A percentile compares a stretch with the other conserved stretches of the same genome.
Evolutionary conservation across 192 early-diverging fungal species (phyloP).

Genomic region (Rhizoclosmatium sp.): DNA sequence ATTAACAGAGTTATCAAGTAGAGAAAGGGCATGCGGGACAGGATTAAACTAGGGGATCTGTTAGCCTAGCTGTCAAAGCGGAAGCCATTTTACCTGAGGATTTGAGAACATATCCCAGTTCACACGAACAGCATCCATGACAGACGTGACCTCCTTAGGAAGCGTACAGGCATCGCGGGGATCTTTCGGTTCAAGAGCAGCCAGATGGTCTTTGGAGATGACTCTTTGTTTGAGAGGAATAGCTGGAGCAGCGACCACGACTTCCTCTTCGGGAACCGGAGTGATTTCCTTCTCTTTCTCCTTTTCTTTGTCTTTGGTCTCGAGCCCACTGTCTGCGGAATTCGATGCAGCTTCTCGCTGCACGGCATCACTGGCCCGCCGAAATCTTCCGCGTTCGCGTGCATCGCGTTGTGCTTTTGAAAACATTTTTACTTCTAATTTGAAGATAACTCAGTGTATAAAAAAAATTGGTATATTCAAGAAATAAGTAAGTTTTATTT

Average conservation of each 20-base stretch:
- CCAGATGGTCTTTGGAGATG: background rate
- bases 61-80: too few species aligned
- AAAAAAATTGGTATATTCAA: too few species aligned
- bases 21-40: conserved; percentile 58
- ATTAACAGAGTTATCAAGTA: conserved; percentile 61
- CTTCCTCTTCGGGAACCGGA: background rate
- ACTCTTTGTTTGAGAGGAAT: too few species aligned
- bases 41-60: conserved; percentile 60
- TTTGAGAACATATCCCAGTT: conserved; percentile 65
- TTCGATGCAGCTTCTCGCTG: background rate
- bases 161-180: conserved; percentile 28
- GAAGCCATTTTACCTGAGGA: conserved; percentile 40
- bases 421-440: background rate
- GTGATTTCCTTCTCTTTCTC: background rate
- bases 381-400: background rate
- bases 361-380: conserved; percentile 1
- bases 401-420: conserved; percentile 4
- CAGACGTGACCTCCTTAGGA: conserved; percentile 50
- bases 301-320: background rate
- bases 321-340: background rate
- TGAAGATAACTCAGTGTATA: too few species aligned
- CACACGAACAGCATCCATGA: conserved; percentile 49
- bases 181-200: background rate
- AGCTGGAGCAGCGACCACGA: background rate
- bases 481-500: too few species aligned